Base-by-base conservation (phyloP, 192 early-diverging fungal species). In the Chytriomyces hyalinus region DNA sequence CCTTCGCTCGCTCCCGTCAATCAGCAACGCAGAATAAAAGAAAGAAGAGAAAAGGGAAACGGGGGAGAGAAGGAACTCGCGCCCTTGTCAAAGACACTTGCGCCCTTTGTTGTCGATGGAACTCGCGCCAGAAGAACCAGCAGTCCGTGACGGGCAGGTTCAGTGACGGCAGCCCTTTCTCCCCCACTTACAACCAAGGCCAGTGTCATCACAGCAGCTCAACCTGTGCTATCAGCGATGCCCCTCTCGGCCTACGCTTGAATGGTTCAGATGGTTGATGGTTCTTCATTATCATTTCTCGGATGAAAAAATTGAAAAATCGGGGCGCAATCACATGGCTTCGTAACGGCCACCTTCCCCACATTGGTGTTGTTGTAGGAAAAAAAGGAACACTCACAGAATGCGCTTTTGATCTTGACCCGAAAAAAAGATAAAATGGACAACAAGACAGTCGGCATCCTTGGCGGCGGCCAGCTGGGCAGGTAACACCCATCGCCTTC, bases 391-490 rank as follows among this genome's bases (percentile, higher is more conserved):
- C 24, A 26, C 24, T 26, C 24, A 26, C 24, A 26, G 24, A 26
- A 26, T 26, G 24, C 24, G 24, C 24, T 26, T 26, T 26, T 26
- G 24, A 26, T 26, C 24, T 26, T 26, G 24, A 26, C 24, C 24
- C 24, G 24, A 36, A 36, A 36, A 36, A 60, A n/a, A 74, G 13
- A 22, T 43, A 51, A 15, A 65, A 84, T 76, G 76, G 78, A 86
- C 44, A 72, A 26, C 17, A 22, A 60, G 43, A 63, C 24, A 6
- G 77, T 90, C 28, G 84, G 89, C 43, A 82, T 94, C 65, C 86
- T 91, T 64, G 89, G 90, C 65, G 95, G 97, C 49, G 98, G 98
- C n/a, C 98, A 99, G 84, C 92, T 99, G 28, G 98, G 98, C 8
- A 90, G 97, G 84, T 84, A 70, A 7, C 63, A 64, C 46, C 22